Evolutionary conservation across 148 eudicot species (phyloP), one percentile per base, ranked within the genome.

Genomic region (Rhododendron kiyosumense): DNA sequence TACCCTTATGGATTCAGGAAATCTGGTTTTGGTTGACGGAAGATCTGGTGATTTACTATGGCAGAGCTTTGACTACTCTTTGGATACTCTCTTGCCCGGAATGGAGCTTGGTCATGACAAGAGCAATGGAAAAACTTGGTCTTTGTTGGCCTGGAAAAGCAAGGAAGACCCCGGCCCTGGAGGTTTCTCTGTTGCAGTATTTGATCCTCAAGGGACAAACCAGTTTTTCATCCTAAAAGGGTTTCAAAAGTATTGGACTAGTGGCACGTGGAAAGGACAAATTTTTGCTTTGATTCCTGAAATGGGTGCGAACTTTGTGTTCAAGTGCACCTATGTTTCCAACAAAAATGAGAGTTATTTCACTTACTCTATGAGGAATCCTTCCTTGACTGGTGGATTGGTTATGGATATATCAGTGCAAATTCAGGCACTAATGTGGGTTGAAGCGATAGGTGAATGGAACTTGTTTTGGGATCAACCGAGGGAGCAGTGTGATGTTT

Each of bases 261-360:
- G 81, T 43, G 81, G 51, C 20, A 0, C 8, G 2, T 88, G 88
- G 90, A 51, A 86, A 83, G 81, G 86, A 41, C 82, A 81, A 74
- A 84, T 0, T 38, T 76, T 76, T 2, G 75, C 81, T n/a, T 26
- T 54, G 45, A 86, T 86, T 12, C 90, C 90, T 69, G 90, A 88
- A 18, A 84, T 88, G 90, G 61, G 79, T 30, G 79, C 49, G 78
- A 82, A 63, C 75, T 84, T 24, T 26, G 36, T 84, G 12, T 73
- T 83, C 9, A 46, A 88, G 61, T 65, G 59, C 54, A 80, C 81
- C 81, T 86, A 86, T 84, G 41, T 86, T 80, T 87, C 86, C 51
- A 80, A 86, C 59, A 30, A 28, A 9, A 80, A 86, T 88, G 90
- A 85, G 86, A 88, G 86, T n/a, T 88, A 88, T 75, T 88, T 88